A percentile compares a stretch with the other conserved stretches of the same genome.
Evolutionary conservation across 2,329 filamentous ascomycete genomes (phyloP).

Genomic region (Gaeumannomyces sp.): DNA sequence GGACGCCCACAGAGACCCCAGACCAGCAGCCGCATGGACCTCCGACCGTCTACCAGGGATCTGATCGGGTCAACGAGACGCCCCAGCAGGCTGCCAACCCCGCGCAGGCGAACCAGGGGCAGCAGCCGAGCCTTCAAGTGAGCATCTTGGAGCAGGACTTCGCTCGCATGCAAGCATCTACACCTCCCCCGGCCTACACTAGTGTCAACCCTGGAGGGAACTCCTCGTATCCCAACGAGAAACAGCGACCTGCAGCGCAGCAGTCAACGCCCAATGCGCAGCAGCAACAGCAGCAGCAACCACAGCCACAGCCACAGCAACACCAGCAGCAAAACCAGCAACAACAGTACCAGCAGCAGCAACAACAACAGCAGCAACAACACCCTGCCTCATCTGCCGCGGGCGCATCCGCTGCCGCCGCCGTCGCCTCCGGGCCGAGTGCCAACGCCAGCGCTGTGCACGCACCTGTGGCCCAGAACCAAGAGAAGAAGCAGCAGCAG

Average conservation of each 20-base stretch:
- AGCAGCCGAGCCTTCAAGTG: constrained; percentile 41
- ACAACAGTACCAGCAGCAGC: constrained; percentile 16
- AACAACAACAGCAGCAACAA: constrained; percentile 15
- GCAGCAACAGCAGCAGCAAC: constrained; percentile 17
- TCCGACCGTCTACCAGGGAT: constrained; percentile 85
- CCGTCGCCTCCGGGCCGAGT: constrained; percentile 6
- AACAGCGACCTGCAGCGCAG: constrained; percentile 47
- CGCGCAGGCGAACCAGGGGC: constrained; percentile 8
- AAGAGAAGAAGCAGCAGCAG: constrained; percentile 20
- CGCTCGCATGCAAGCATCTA: constrained; percentile 72
- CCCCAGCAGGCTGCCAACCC: constrained; percentile 48
- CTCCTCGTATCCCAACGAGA: constrained; percentile 75
- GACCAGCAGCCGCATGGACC: constrained; percentile 83
- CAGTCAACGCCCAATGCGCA: constrained; percentile 23
- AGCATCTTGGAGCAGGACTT: constrained; percentile 83
- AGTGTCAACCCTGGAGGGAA: constrained; percentile 54
- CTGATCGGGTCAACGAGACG: constrained; percentile 55
- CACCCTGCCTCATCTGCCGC: constrained; percentile 14
- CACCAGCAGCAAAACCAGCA: background rate
- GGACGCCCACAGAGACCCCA: constrained; percentile 91
- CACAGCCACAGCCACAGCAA: constrained; percentile 18
- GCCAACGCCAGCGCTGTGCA: constrained; percentile 2
- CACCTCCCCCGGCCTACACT: constrained; percentile 92
- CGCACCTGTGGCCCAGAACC: constrained; percentile 3
- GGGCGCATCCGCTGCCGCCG: constrained; percentile 15